Evolutionary conservation across 257 asterid genomes (phyloP).

Genomic region (Solanum boliviense): DNA sequence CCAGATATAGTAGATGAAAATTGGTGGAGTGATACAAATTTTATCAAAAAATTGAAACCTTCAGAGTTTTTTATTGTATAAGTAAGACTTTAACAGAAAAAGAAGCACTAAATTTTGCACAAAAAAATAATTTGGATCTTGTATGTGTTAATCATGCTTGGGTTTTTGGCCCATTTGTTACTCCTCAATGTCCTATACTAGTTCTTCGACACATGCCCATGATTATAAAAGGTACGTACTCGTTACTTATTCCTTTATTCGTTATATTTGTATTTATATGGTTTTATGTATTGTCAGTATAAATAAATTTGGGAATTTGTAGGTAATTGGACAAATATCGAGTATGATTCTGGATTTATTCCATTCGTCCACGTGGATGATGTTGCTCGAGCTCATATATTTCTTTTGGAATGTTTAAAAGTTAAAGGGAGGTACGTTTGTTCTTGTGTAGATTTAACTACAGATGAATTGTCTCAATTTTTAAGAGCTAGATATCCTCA

Average conservation of each 20-base stretch:
- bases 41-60: not conserved
- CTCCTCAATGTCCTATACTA: not conserved
- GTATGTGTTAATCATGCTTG: not conserved
- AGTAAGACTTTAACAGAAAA: not conserved
- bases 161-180: not conserved
- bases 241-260: too few species aligned
- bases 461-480: conserved; percentile 16
- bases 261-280: not conserved
- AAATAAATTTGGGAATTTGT: not conserved
- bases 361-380: not conserved
- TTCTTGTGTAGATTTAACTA: conserved; percentile 14
- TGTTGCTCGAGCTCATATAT: not conserved
- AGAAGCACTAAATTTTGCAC: not conserved
- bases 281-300: not conserved
- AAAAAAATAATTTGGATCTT: not conserved
- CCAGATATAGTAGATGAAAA: conserved; percentile 19
- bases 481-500: conserved; percentile 33
- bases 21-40: conserved; percentile 31
- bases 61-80: not conserved
- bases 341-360: not conserved
- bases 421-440: conserved; percentile 50
- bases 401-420: conserved; percentile 21
- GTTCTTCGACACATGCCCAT: not conserved
- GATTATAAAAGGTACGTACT: not conserved
- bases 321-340: not conserved